These are phyloP conservation scores for Komagataella phaffii DNA, from an alignment of 805 yeast species.

Conservation along the genomic window DNA sequence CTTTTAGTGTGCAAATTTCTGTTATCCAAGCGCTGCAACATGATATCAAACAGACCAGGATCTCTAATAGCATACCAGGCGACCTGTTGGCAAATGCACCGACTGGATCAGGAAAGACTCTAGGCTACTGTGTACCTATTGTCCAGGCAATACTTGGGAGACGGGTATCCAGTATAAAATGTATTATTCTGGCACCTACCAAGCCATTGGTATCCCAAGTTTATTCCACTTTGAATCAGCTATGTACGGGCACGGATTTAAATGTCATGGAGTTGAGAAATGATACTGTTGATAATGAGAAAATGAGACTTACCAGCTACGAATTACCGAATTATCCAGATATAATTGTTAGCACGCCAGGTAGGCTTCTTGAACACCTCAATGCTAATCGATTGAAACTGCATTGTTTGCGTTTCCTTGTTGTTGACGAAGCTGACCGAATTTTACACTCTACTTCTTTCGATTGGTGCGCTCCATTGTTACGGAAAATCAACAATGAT, in stretches of 20 bases:
- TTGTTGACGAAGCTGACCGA: slow-evolving; percentile 76
- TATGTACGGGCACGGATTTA: slow-evolving; percentile 57
- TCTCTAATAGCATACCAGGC: slow-evolving; percentile 44
- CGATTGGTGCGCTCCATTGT: slow-evolving; percentile 68
- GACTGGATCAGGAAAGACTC: slow-evolving; percentile 93
- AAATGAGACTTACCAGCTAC: slow-evolving; percentile 22
- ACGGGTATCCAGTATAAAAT: slow-evolving; percentile 59
- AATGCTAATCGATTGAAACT: slow-evolving; percentile 28
- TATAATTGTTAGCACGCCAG: slow-evolving; percentile 61
- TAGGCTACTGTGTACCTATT: slow-evolving; percentile 79
- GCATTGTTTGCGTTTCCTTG: slow-evolving; percentile 41
- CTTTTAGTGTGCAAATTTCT: slow-evolving; percentile 68
- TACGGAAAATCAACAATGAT: slow-evolving; percentile 20
- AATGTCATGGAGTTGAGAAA: slow-evolving; percentile 47
- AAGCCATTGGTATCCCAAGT: slow-evolving; percentile 81
- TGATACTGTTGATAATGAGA: slow-evolving; percentile 52
- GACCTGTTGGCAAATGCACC: slow-evolving; percentile 85
- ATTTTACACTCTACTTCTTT: slow-evolving; percentile 81
- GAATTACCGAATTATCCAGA: slow-evolving; percentile 36
- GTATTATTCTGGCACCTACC: slow-evolving; percentile 80
- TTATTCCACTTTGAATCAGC: slow-evolving; percentile 38
- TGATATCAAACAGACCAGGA: slow-evolving; percentile 24
- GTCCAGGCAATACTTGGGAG: slow-evolving; percentile 53
- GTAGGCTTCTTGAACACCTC: slow-evolving; percentile 71
- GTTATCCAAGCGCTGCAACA: slow-evolving; percentile 42